A percentile compares a stretch with the other conserved stretches of the same genome.
Evolutionary conservation across 2,329 filamentous ascomycete genomes (phyloP).

Genomic region (Fusarium staphyleae): DNA sequence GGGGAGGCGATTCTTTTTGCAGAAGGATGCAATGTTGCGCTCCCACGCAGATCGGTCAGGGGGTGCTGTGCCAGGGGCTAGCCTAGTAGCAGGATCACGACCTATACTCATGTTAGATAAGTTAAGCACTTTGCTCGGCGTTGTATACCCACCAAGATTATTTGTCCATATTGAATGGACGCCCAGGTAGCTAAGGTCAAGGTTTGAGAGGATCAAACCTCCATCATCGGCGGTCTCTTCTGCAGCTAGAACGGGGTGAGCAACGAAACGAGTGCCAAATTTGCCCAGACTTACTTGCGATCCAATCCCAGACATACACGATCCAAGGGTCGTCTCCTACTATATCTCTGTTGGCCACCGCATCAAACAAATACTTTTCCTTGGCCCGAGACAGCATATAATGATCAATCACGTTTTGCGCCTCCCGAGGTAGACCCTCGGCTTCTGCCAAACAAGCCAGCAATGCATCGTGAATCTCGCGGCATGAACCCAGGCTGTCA

Average conservation of each 20-base stretch:
- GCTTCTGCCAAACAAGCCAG: conserved; percentile 55
- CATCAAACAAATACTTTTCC: conserved; percentile 70
- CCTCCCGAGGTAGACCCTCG: conserved; percentile 57
- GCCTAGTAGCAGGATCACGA: conserved; percentile 54
- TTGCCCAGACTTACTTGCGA: conserved; percentile 61
- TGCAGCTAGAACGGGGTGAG: conserved; percentile 55
- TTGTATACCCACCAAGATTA: conserved; percentile 62
- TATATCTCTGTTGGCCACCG: conserved; percentile 69
- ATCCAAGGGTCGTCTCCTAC: conserved; percentile 76
- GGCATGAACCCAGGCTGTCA: conserved; percentile 55
- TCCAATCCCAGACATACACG: conserved; percentile 80
- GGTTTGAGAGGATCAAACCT: conserved; percentile 71
- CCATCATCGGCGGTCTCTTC: conserved; percentile 69
- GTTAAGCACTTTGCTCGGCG: background rate
- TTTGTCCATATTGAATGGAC: conserved; percentile 76
- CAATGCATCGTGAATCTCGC: conserved; percentile 64
- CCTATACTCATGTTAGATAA: conserved; percentile 49
- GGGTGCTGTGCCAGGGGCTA: conserved; percentile 53
- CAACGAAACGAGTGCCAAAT: background rate
- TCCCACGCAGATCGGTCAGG: conserved; percentile 65
- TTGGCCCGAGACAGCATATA: conserved; percentile 66
- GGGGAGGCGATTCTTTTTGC: conserved; percentile 67
- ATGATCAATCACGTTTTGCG: conserved; percentile 62
- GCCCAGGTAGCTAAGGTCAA: conserved; percentile 80
- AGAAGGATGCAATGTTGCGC: conserved; percentile 68